Base-by-base conservation (phyloP, 345 rosid genomes). In the Hypericum androsaemum region DNA sequence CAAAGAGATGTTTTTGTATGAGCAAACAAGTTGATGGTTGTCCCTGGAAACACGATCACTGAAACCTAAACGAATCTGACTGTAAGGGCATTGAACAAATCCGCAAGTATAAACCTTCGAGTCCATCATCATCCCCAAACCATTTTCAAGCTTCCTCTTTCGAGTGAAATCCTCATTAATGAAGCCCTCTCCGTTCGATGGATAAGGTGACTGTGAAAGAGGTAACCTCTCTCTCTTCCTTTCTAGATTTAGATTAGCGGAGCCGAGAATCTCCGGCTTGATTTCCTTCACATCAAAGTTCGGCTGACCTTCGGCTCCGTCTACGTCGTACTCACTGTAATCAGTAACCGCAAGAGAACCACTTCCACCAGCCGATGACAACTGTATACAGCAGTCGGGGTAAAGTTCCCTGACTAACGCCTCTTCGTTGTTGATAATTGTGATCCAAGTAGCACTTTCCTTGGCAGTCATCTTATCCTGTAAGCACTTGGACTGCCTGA, bases 381-480 rank as follows among this genome's bases (percentile, higher is more conserved):
- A 0, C 0, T 80, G 84, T 5, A 72, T 75, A 69, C 89, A 81
- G 44, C 77, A 66, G 28, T 77, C 79, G 0, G 97, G 82, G 50
- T 73, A 64, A 16, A 61, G 82, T 52, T 61, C 79, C 10, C 83
- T 57, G 11, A 78, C 79, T 72, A 75, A 50, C 32, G 71, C 60
- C 64, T 88, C 94, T 66, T 87, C 98, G 56, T 71, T 73, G 65
- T 75, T 82, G 63, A 90, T 84, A 57, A 82, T 83, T 14, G 96
- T 83, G 13, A 82, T 80, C 96, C 95, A 90, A n/a, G 92, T 79
- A 38, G 94, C 69, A 17, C 88, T 79, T 70, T 90, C 98, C 69
- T 84, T 84, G 14, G 98, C 89, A 0, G 95, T 84, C 96, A 90
- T 88, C 71, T 83, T 88, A 64, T 83, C 98, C 66, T 87, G 98